These are phyloP conservation scores for Globisporangium splendens DNA, from an alignment of 352 stramenopile species.

Conservation along the genomic window DNA sequence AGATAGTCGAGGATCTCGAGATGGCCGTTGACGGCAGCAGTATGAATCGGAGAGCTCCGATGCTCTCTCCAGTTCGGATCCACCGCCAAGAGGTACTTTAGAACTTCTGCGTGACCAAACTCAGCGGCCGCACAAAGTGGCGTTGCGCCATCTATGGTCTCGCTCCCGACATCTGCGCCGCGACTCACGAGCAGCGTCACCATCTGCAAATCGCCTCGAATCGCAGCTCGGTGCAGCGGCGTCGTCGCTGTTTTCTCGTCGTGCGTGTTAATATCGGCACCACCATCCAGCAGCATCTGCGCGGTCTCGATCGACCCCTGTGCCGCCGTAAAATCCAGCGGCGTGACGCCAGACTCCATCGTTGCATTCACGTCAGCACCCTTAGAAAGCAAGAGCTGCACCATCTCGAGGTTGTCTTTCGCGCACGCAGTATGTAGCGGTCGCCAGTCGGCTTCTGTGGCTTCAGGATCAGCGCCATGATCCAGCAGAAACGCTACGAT, in stretches of 20 bases:
- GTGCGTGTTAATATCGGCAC: slow-evolving; percentile 15
- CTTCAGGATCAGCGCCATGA: slow-evolving; percentile 10
- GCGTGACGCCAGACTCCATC: slow-evolving; percentile 18
- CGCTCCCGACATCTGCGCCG: slow-evolving; percentile 8
- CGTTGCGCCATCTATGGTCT: slow-evolving; percentile 11
- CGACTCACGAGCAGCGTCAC: slow-evolving; percentile 12
- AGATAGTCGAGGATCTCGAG: slow-evolving; percentile 15
- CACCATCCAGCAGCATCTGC: slow-evolving; percentile 12
- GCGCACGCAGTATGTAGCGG: slow-evolving; percentile 15
- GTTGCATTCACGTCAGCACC: slow-evolving; percentile 9
- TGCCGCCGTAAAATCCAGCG: slow-evolving; percentile 9
- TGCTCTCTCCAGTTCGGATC: slow-evolving; percentile 8
- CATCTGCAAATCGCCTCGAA: slow-evolving; percentile 10
- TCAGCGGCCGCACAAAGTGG: slow-evolving; percentile 15
- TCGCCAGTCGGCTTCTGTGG: slow-evolving; percentile 9
- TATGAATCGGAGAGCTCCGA: slow-evolving; percentile 10
- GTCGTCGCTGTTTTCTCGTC: slow-evolving; percentile 18
- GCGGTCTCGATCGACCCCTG: slow-evolving; percentile 13
- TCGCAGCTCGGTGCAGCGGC: slow-evolving; percentile 14
- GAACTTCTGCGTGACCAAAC: slow-evolving; percentile 15
- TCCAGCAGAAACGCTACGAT: slow-evolving; percentile 12
- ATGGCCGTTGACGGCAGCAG: slow-evolving; percentile 16
- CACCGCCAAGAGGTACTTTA: slow-evolving; percentile 9
- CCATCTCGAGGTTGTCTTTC: slow-evolving; percentile 15
- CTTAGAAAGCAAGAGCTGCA: slow-evolving; percentile 13